Conservation (phyloP, 352 stramenopile genomes). For the Elongisporangium anandrum region DNA sequence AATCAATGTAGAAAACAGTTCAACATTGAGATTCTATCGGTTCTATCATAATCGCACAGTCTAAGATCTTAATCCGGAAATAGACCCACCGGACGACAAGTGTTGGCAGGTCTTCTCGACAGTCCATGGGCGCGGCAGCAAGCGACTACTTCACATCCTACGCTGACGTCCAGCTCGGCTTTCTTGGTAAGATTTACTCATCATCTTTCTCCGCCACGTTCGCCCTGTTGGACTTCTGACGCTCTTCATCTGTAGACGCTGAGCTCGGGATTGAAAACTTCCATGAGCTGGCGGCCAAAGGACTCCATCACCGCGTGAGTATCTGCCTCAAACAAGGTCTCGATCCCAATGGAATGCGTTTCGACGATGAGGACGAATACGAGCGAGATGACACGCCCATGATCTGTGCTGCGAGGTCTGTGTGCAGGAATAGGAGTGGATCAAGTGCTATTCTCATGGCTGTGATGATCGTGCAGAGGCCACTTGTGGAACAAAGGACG, state of each 20-base stretch:
- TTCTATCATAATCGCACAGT: no score
- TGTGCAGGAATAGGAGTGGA: neutral
- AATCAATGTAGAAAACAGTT: no score
- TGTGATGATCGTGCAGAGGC: constrained; percentile 15
- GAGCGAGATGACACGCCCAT: constrained; percentile 47
- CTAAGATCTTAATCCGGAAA: no score
- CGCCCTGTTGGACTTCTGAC: no score
- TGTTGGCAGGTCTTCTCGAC: neutral
- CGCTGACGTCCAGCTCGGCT: constrained; percentile 53
- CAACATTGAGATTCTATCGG: no score
- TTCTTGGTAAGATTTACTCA: constrained; percentile 16
- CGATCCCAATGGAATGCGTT: constrained; percentile 41
- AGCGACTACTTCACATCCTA: constrained; percentile 56
- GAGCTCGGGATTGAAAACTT: constrained; percentile 50
- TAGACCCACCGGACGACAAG: no score
- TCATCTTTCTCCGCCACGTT: neutral
- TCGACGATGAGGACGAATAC: constrained; percentile 40
- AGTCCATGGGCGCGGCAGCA: constrained; percentile 38
- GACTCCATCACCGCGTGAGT: constrained; percentile 31
- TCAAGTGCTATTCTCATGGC: neutral
- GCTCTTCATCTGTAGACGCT: constrained; percentile 32
- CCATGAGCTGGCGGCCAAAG: constrained; percentile 42
- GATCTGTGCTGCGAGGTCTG: constrained; percentile 52
- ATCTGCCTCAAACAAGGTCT: constrained; percentile 51
- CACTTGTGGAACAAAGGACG: constrained; percentile 34